phyloP scores from a whole-genome alignment of 139 green algal species.

The Yamagishiella unicocca region DNA sequence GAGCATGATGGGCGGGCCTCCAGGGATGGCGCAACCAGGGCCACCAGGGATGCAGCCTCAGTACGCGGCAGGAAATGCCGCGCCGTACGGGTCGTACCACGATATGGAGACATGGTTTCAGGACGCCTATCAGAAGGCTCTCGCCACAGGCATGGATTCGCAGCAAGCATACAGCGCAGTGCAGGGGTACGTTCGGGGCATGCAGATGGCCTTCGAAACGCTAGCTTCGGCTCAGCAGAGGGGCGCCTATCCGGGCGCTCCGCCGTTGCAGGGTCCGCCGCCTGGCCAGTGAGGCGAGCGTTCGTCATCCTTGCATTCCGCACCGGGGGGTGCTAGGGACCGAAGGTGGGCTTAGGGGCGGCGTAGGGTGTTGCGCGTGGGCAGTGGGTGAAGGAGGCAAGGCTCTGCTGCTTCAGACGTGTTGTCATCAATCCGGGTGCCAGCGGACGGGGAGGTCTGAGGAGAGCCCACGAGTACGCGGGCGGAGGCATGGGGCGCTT shows the following conservation, averaged over 20 bases:
- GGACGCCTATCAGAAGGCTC: conserved; percentile 42
- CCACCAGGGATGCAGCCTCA: neutral
- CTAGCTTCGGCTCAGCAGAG: conserved; percentile 2
- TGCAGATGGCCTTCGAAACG: conserved; percentile 40
- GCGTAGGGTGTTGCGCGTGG: too few relatives aligned
- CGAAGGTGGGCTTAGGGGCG: too few relatives aligned
- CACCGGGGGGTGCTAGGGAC: too few relatives aligned
- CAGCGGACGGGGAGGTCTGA: too few relatives aligned
- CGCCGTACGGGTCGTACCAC: neutral
- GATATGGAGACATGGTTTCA: conserved; percentile 46
- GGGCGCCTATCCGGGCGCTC: neutral
- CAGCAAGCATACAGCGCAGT: conserved; percentile 45
- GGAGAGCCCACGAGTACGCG: too few relatives aligned
- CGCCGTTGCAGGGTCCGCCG: neutral
- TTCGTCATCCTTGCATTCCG: too few relatives aligned
- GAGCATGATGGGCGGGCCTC: neutral
- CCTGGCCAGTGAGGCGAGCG: neutral
- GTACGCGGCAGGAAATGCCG: neutral
- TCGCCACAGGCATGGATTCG: conserved; percentile 45
- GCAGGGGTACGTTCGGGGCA: conserved; percentile 45
- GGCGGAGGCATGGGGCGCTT: too few relatives aligned
- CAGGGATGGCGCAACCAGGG: neutral
- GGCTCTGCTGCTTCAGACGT: too few relatives aligned
- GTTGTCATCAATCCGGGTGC: too few relatives aligned
- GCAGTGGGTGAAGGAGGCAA: too few relatives aligned